phyloP scores from a whole-genome alignment of 129 eudicot genomes.

The Mikania micrantha region DNA sequence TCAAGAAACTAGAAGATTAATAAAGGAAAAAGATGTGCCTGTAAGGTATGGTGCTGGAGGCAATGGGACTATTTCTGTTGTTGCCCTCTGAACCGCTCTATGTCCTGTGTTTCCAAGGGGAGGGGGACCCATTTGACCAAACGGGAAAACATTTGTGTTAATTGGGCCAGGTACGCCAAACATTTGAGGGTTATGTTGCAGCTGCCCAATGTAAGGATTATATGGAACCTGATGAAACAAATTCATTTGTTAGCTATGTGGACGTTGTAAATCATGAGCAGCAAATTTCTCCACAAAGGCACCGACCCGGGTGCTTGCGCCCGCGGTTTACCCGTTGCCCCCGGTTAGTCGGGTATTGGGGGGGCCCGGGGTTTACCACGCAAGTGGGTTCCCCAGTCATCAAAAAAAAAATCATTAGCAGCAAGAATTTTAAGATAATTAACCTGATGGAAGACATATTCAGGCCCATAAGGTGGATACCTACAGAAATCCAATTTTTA shows the following conservation, averaged over 20 bases:
- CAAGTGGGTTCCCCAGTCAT: no score
- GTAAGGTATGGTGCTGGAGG: constrained; percentile 43
- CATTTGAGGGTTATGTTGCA: constrained; percentile 46
- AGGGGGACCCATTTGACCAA: constrained; percentile 39
- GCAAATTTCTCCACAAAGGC: no score
- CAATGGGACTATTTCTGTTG: constrained; percentile 39
- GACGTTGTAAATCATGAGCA: neutral
- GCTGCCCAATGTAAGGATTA: constrained; percentile 35
- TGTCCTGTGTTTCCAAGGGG: constrained; percentile 42
- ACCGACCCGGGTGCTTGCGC: no score
- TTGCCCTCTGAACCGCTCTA: constrained; percentile 31
- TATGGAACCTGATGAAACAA: constrained; percentile 37
- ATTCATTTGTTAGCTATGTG: neutral
- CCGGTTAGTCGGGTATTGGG: no score
- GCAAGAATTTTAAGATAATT: neutral
- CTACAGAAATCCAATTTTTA: constrained; percentile 25
- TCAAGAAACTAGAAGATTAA: neutral
- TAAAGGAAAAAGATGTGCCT: constrained; percentile 23
- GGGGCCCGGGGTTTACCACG: no score
- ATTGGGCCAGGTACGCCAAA: constrained; percentile 36
- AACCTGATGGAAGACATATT: constrained; percentile 55
- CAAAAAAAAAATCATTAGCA: no score
- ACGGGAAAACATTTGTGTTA: constrained; percentile 31
- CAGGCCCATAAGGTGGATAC: constrained; percentile 52
- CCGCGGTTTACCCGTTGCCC: no score